A percentile compares a stretch with the other conserved stretches of the same genome.
phyloP scores from a whole-genome alignment of 192 early-diverging fungal species.

The Backusella liffmaniae region DNA sequence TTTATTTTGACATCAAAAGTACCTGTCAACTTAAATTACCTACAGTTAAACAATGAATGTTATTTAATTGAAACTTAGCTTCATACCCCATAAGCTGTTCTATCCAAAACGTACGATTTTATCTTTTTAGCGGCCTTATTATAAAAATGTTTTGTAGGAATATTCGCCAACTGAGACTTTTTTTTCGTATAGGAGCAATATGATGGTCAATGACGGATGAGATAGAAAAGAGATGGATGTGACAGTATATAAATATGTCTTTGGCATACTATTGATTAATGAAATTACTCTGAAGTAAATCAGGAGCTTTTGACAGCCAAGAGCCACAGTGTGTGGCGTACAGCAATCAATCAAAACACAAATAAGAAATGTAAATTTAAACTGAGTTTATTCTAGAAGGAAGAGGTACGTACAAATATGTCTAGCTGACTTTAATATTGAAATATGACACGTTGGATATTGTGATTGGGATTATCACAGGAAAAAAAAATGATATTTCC shows the following conservation, averaged over 20 bases:
- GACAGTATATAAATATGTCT: background rate
- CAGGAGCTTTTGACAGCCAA: background rate
- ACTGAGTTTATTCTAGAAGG: background rate
- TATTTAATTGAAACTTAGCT: slow-evolving; percentile 6
- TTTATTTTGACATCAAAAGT: background rate
- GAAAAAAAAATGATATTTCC: background rate
- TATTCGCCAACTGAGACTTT: background rate
- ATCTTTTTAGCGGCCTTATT: background rate
- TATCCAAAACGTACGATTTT: background rate
- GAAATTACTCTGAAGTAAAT: background rate
- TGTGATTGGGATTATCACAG: background rate
- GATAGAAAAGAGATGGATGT: background rate
- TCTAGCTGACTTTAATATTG: background rate
- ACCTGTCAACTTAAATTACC: background rate
- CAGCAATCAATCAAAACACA: background rate
- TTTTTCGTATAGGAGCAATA: background rate
- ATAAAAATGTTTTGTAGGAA: background rate
- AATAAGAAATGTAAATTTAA: background rate
- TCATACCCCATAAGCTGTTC: background rate
- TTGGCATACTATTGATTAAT: background rate
- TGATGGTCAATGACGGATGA: background rate
- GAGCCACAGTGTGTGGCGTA: background rate
- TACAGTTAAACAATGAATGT: background rate
- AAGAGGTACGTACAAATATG: background rate
- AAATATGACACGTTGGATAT: background rate